Evolutionary conservation across 768 basidiomycete species (phyloP).

Genomic region (Termitomyces sp.): DNA sequence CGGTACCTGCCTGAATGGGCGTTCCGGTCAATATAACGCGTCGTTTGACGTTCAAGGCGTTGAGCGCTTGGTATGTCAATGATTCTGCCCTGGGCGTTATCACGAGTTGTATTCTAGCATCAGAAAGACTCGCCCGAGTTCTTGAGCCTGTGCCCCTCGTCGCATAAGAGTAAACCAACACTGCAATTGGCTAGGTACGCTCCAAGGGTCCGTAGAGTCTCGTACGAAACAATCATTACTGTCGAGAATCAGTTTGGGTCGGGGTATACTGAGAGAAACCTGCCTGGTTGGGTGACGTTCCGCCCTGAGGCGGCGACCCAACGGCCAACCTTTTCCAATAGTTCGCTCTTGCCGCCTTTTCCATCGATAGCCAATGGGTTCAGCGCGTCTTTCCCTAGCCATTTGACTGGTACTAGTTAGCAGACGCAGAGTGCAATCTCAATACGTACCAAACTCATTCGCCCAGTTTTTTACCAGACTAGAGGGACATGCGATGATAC

Average conservation of each 20-base stretch:
- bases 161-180: slow-evolving; percentile 91
- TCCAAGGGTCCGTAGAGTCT: slow-evolving; percentile 81
- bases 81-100: slow-evolving; percentile 51
- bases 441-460: slow-evolving; percentile 84
- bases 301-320: slow-evolving; percentile 90
- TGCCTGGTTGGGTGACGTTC: slow-evolving; percentile 89
- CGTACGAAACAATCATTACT: slow-evolving; percentile 98
- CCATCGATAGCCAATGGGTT: slow-evolving; percentile 89
- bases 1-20: slow-evolving; percentile 69
- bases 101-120: neutral
- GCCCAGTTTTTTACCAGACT: slow-evolving; percentile 99
- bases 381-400: slow-evolving; percentile 85
- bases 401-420: slow-evolving; percentile 61
- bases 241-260: neutral
- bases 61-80: slow-evolving; percentile 81
- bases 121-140: slow-evolving; percentile 66
- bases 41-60: slow-evolving; percentile 76
- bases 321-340: slow-evolving; percentile 72
- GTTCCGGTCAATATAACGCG: slow-evolving; percentile 94
- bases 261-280: slow-evolving; percentile 2
- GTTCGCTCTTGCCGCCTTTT: slow-evolving; percentile 79
- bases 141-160: slow-evolving; percentile 96
- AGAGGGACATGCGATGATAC: slow-evolving; percentile 95
- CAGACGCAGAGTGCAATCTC: neutral
- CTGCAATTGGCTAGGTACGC: slow-evolving; percentile 71